Evolutionary conservation across 768 basidiomycete species (phyloP).

Genomic region (Trichaptum fuscoviolaceum): DNA sequence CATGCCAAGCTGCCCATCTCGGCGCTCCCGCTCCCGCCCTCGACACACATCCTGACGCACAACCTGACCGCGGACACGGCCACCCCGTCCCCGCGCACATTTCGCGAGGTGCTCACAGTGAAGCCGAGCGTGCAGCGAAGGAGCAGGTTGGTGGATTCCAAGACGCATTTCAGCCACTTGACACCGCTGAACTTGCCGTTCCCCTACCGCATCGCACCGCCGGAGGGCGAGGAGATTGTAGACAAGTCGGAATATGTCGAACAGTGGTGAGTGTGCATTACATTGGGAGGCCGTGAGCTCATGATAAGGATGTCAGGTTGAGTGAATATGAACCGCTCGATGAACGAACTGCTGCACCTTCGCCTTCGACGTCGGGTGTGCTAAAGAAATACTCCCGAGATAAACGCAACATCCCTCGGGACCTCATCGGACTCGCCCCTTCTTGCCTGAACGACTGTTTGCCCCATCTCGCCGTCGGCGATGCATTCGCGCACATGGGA

Average conservation of each 20-base stretch:
- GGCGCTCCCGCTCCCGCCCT: conserved; percentile 45
- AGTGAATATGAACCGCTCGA: conserved; percentile 54
- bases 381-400: conserved; percentile 46
- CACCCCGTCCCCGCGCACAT: conserved; percentile 46
- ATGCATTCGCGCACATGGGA: conserved; percentile 67
- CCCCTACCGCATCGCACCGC: conserved; percentile 68
- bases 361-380: conserved; percentile 19
- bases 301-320: conserved; percentile 25
- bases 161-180: conserved; percentile 75
- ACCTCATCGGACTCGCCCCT: conserved; percentile 70
- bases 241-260: conserved; percentile 67
- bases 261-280: conserved; percentile 40
- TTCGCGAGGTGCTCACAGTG: conserved; percentile 43
- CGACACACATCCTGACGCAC: conserved; percentile 34
- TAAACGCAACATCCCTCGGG: conserved; percentile 45
- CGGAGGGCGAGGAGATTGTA: conserved; percentile 42
- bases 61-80: conserved; percentile 55
- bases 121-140: conserved; percentile 68
- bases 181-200: conserved; percentile 79
- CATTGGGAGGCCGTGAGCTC: not conserved
- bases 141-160: conserved; percentile 49
- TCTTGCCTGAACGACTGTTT: conserved; percentile 68
- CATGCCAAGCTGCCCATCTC: conserved; percentile 38
- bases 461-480: conserved; percentile 83
- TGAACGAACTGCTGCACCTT: conserved; percentile 21